Conservation (phyloP, 441 rosid species). For the Omphalea diandra region DNA sequence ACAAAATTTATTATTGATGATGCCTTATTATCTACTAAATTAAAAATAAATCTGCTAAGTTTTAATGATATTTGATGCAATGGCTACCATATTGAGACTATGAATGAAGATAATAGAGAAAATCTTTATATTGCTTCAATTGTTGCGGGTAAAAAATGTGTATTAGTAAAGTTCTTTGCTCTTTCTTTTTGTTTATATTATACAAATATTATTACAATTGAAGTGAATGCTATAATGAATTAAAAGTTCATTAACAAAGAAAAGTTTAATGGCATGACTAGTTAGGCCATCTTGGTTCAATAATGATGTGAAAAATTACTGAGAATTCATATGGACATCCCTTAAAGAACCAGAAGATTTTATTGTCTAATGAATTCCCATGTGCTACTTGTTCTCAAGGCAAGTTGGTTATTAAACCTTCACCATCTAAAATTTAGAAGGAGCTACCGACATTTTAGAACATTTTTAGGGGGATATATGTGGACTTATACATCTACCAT, state of each 20-base stretch:
- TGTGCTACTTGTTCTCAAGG: slow-evolving; percentile 8
- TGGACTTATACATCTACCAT: too few species aligned
- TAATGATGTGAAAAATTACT: slow-evolving; percentile 3
- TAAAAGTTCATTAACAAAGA: neutral
- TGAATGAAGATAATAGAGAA: neutral
- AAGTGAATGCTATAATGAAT: neutral
- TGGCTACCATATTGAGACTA: slow-evolving; percentile 1
- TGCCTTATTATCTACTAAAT: neutral
- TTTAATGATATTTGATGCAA: slow-evolving; percentile 15
- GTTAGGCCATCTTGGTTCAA: neutral
- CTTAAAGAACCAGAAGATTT: slow-evolving; percentile 3
- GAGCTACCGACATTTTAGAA: too few species aligned
- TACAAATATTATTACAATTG: neutral
- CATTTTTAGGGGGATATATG: too few species aligned
- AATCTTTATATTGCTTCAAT: neutral
- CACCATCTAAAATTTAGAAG: neutral
- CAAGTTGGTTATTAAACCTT: neutral
- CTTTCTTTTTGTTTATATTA: neutral
- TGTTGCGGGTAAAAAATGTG: neutral
- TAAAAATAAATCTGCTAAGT: slow-evolving; percentile 4
- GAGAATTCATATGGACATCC: slow-evolving; percentile 8
- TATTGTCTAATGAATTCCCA: neutral
- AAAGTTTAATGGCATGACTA: neutral
- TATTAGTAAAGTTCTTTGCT: neutral
- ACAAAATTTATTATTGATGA: neutral